These are phyloP conservation scores for Penicillium sp. DNA, from an alignment of 2,329 filamentous ascomycete species.

Conservation along the genomic window DNA sequence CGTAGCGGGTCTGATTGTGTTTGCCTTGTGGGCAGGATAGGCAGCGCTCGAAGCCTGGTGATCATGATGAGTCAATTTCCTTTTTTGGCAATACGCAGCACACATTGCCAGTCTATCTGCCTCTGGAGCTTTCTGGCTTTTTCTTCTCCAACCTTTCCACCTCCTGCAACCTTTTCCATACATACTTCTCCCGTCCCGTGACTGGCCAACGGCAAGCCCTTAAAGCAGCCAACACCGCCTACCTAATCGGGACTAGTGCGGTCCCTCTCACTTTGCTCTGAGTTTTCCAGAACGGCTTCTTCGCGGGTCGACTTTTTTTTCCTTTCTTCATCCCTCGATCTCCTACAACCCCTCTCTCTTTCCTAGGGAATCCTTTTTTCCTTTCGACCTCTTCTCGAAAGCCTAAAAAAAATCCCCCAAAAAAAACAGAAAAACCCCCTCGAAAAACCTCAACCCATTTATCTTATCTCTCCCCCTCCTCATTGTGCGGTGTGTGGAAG, in stretches of 20 bases:
- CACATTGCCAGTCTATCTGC: background rate
- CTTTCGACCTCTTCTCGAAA: conserved; percentile 44
- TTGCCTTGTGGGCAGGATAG: background rate
- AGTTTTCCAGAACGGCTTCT: conserved; percentile 43
- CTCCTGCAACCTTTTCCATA: background rate
- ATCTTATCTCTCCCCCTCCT: conserved; percentile 37
- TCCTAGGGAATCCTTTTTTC: conserved; percentile 38
- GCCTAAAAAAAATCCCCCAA: conserved; percentile 40
- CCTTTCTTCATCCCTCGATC: conserved; percentile 31
- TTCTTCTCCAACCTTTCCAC: background rate
- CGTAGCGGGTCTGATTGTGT: background rate
- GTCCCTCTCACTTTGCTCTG: conserved; percentile 34
- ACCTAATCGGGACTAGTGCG: conserved; percentile 34
- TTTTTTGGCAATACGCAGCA: background rate
- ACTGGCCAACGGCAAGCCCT: conserved; percentile 25
- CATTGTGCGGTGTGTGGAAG: conserved; percentile 45
- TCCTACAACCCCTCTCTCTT: conserved; percentile 33
- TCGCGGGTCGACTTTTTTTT: conserved; percentile 36
- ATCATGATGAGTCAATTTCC: background rate
- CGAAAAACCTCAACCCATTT: conserved; percentile 38
- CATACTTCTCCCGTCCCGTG: background rate
- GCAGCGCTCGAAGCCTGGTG: background rate
- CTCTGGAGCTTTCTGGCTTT: background rate
- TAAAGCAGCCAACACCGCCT: conserved; percentile 24
- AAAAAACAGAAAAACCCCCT: conserved; percentile 50